Evolutionary conservation across 2,329 filamentous ascomycete genomes (phyloP), one percentile per base, ranked within the genome.

Genomic region (Fusarium sp.): DNA sequence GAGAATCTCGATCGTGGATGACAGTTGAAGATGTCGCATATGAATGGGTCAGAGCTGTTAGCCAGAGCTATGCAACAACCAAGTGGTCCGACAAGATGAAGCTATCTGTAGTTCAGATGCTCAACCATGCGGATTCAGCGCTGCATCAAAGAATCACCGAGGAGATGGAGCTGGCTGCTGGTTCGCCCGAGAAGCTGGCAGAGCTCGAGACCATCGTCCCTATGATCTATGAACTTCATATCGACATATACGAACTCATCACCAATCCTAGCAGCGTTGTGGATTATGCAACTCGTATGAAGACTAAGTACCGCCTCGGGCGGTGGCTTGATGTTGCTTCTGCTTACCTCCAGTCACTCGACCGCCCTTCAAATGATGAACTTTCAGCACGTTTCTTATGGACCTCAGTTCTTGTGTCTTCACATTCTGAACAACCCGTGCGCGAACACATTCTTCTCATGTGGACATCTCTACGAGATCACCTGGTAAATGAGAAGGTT

Each of bases 71-170:
- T 69, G 78, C 83, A 1, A 80, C 80, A n/a, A 84, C 80, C 7
- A 86, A 87, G 69, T 92, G 90, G 90, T 84, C 88, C 3, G 88
- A 89, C 27, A 77, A 81, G 13, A 83, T 90, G 81, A 91, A 91
- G 77, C 82, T 82, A 15, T 82, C 85, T 0, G 86, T 90, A 18
- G 86, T 90, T 3, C 86, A 90, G 57, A 83, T 91, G 68, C 84
- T 89, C 35, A 88, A 84, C 65, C 83, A 82, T 11, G 79, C 86
- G 6, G 89, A 92, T 70, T 83, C 85, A 6, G 82, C 83, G 4
- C 82, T 92, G 8, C 86, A 86, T 66, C 80, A 81, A 29, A 84
- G 84, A 15, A 80, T 88, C 25, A 77, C 81, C 4, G 77, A 84
- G 29, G 85, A 87, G 33, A 77, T 88, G 44, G 76, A 79, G 25